phyloP scores from a whole-genome alignment of 345 rosid genomes.

The Combretum micranthum region DNA sequence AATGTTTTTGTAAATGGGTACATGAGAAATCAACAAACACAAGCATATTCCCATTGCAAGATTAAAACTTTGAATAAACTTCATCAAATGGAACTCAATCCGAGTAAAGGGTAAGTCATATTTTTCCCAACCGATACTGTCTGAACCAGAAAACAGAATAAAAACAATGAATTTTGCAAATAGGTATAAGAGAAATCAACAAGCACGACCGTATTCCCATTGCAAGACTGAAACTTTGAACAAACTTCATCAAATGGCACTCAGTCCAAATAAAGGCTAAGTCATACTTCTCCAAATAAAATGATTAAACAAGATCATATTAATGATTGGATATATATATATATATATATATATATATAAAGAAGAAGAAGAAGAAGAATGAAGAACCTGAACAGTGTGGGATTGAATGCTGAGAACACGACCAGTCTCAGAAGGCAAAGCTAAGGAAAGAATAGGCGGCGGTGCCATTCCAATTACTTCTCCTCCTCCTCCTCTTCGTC shows the following conservation, averaged over 20 bases:
- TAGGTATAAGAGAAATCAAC: no score
- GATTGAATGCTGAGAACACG: slow-evolving; percentile 98
- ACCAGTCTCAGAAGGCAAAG: slow-evolving; percentile 88
- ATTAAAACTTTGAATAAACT: background rate
- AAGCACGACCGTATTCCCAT: no score
- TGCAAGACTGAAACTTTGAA: background rate
- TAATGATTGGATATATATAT: no score
- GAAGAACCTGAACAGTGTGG: slow-evolving; percentile 83
- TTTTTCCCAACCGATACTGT: no score
- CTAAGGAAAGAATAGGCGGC: slow-evolving; percentile 88
- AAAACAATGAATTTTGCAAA: background rate
- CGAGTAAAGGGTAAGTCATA: background rate
- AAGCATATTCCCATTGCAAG: no score
- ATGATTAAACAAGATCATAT: no score
- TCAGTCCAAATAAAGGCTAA: background rate
- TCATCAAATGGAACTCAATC: no score
- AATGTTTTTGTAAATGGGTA: no score
- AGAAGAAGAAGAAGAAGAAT: background rate
- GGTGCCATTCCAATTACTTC: slow-evolving; percentile 49
- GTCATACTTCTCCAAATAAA: no score
- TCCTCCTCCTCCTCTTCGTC: slow-evolving; percentile 2
- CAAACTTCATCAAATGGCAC: background rate
- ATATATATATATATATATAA: background rate
- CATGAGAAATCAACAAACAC: no score
- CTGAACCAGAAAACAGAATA: background rate